Conservation (phyloP, 257 asterid species). For the Jacaranda copaia region DNA sequence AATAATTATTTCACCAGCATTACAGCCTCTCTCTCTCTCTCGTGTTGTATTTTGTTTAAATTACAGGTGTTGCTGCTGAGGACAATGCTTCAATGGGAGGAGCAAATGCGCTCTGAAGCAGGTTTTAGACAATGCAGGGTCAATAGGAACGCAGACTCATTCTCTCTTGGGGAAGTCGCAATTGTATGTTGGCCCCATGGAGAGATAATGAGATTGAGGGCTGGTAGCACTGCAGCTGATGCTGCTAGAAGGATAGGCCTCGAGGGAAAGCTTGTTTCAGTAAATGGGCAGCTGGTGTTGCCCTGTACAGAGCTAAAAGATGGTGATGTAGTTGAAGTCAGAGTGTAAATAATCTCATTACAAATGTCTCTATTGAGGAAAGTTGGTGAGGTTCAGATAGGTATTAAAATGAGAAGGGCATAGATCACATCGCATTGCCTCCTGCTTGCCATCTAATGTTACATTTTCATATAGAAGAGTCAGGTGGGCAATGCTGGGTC, state of each 20-base stretch:
- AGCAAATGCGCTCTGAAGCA: constrained; percentile 84
- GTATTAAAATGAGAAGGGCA: not conserved
- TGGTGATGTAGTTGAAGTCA: constrained; percentile 95
- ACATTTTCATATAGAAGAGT: not conserved
- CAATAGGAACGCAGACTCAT: constrained; percentile 38
- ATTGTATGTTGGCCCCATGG: constrained; percentile 95
- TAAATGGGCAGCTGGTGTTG: constrained; percentile 85
- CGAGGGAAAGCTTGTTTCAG: constrained; percentile 83
- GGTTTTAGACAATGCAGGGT: constrained; percentile 49
- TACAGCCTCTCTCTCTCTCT: not conserved
- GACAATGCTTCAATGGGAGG: constrained; percentile 99
- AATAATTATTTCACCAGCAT: not conserved
- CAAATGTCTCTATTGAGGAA: not conserved
- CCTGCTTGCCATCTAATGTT: not conserved
- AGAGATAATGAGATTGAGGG: constrained; percentile 81
- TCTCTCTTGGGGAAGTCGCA: constrained; percentile 78
- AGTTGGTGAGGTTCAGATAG: not conserved
- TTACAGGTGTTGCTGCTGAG: constrained; percentile 77
- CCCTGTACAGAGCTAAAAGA: constrained; percentile 88
- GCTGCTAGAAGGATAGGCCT: constrained; percentile 86
- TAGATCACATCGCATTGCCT: not conserved
- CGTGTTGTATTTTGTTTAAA: not conserved
- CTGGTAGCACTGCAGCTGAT: constrained; percentile 98
- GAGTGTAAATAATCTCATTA: constrained; percentile 47
- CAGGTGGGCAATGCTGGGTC: not conserved